These are phyloP conservation scores for Plasmodium berghei DNA, from an alignment of 169 alveolate genomes.

Conservation along the genomic window DNA sequence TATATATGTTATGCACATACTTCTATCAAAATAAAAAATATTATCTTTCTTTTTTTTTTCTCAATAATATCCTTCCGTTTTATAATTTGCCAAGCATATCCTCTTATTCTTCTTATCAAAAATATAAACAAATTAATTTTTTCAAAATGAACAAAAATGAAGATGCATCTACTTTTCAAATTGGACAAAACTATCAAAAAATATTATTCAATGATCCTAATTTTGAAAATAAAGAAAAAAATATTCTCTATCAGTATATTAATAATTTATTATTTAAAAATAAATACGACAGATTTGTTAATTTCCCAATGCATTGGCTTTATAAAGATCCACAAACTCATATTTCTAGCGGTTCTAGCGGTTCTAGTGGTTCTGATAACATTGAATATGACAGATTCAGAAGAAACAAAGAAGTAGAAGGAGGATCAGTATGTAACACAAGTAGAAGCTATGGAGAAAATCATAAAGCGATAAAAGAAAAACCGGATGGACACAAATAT, in stretches of 20 bases:
- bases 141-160: no score
- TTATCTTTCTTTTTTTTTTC: slow-evolving; percentile 31
- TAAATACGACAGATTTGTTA: not conserved
- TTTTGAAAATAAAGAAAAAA: not conserved
- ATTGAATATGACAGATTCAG: not conserved
- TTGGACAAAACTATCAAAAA: no score
- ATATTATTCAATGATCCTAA: not conserved
- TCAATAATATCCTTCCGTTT: slow-evolving; percentile 50
- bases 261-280: slow-evolving; percentile 2
- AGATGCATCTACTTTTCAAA: no score
- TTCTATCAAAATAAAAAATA: slow-evolving; percentile 28
- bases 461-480: not conserved
- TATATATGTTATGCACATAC: slow-evolving; percentile 29
- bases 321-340: no score
- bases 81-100: slow-evolving; percentile 31
- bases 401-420: not conserved
- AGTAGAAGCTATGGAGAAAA: not conserved
- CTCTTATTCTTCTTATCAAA: not conserved
- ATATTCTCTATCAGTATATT: not conserved
- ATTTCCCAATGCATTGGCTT: no score
- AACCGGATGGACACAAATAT: not conserved
- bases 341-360: no score
- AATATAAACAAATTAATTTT: no score
- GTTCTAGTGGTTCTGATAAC: no score
- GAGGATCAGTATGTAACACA: not conserved